These are phyloP conservation scores for Nothophoma quercina DNA, from an alignment of 2,329 filamentous ascomycete genomes.

Conservation along the genomic window DNA sequence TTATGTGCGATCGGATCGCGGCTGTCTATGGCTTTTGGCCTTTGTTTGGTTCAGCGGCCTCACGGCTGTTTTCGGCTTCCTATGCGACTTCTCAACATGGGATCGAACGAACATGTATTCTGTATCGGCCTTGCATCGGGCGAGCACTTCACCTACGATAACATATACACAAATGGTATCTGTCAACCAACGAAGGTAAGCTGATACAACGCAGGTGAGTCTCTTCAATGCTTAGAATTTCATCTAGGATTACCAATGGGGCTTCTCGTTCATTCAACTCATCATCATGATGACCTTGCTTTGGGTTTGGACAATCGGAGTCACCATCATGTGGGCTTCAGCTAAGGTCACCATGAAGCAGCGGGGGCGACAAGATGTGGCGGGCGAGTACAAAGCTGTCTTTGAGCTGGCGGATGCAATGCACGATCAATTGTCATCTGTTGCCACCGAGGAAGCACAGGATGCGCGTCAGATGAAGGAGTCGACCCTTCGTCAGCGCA, in stretches of 20 bases:
- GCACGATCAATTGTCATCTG: slow-evolving; percentile 9
- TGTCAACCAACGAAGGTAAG: too few relatives aligned
- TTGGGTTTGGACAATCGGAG: slow-evolving; percentile 24
- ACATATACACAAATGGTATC: too few relatives aligned
- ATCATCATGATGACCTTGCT: slow-evolving; percentile 18
- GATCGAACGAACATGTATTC: too few relatives aligned
- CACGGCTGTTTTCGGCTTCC: not conserved
- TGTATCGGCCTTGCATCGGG: too few relatives aligned
- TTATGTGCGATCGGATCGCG: not conserved
- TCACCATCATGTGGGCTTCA: slow-evolving; percentile 15
- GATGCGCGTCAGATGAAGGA: not conserved
- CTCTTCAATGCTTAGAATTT: too few relatives aligned
- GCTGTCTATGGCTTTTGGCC: not conserved
- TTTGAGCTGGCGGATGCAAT: slow-evolving; percentile 28
- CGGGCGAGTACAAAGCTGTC: slow-evolving; percentile 25
- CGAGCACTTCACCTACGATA: too few relatives aligned
- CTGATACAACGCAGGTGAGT: too few relatives aligned
- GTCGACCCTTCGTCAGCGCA: not conserved
- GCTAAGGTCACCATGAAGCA: slow-evolving; percentile 11
- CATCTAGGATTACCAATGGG: slow-evolving; percentile 29
- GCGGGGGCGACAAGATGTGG: slow-evolving; percentile 3
- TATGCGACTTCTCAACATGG: not conserved
- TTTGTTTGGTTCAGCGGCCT: not conserved
- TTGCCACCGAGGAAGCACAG: not conserved
- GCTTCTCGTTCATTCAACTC: slow-evolving; percentile 32